These are phyloP conservation scores for Fusarium miscanthi DNA, from an alignment of 2,329 filamentous ascomycete genomes.

Conservation along the genomic window DNA sequence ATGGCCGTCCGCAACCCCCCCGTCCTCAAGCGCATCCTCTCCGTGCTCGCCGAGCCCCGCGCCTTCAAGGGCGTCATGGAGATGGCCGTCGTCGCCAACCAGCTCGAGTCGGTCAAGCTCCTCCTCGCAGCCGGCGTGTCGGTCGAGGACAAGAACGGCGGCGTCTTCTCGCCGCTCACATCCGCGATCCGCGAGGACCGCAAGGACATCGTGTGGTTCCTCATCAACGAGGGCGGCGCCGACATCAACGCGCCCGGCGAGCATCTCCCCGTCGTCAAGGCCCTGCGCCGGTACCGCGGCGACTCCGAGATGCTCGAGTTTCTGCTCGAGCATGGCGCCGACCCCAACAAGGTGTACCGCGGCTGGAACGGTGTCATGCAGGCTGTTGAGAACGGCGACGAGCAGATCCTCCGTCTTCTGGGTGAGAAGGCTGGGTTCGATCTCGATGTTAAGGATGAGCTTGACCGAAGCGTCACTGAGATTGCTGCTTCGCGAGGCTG, in stretches of 20 bases:
- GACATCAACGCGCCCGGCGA: slow-evolving; percentile 76
- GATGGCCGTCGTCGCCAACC: slow-evolving; percentile 73
- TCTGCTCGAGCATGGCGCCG: slow-evolving; percentile 71
- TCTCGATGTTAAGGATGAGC: slow-evolving; percentile 64
- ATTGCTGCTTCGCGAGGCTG: slow-evolving; percentile 68
- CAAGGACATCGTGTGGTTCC: slow-evolving; percentile 69
- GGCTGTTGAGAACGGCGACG: slow-evolving; percentile 72
- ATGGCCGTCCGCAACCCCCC: slow-evolving; percentile 73
- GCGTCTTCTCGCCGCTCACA: slow-evolving; percentile 76
- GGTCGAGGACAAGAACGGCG: slow-evolving; percentile 78
- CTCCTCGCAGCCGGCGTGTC: slow-evolving; percentile 72
- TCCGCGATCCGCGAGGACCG: slow-evolving; percentile 73
- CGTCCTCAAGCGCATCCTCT: slow-evolving; percentile 69
- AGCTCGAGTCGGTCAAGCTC: slow-evolving; percentile 74
- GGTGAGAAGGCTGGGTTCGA: slow-evolving; percentile 62
- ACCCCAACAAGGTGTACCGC: slow-evolving; percentile 75
- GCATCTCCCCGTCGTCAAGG: slow-evolving; percentile 77
- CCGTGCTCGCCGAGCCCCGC: slow-evolving; percentile 66
- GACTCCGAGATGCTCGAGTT: slow-evolving; percentile 71
- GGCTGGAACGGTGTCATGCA: slow-evolving; percentile 75
- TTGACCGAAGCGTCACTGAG: slow-evolving; percentile 65
- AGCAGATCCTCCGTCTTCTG: slow-evolving; percentile 63
- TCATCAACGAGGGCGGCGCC: slow-evolving; percentile 70
- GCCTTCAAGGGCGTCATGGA: slow-evolving; percentile 75
- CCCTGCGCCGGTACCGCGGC: slow-evolving; percentile 67